Evolutionary conservation across 2,329 filamentous ascomycete species (phyloP).

Genomic region (Tolypocladium cylindrosporum): DNA sequence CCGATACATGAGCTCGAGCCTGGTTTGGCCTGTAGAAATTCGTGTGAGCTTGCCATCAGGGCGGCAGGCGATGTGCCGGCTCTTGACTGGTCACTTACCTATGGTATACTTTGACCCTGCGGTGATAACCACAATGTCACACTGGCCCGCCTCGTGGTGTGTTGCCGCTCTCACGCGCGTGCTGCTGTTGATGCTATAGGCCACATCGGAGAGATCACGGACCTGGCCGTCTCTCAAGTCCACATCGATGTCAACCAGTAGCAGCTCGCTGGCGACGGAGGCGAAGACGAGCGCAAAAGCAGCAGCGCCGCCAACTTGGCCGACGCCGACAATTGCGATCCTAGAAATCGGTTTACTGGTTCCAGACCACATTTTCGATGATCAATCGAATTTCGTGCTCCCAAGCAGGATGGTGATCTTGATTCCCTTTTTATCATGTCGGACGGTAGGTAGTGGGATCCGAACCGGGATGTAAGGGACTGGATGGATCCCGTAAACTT

Average conservation of each 20-base stretch:
- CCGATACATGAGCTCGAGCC: constrained; percentile 18
- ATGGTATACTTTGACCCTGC: constrained; percentile 37
- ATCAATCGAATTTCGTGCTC: no score
- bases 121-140: constrained; percentile 44
- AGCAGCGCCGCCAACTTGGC: constrained; percentile 36
- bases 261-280: constrained; percentile 37
- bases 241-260: constrained; percentile 42
- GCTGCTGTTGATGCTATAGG: constrained; percentile 28
- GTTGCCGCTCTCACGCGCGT: constrained; percentile 33
- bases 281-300: constrained; percentile 39
- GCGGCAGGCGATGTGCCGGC: no score
- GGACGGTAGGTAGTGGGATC: no score
- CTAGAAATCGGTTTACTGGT: no score
- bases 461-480: no score
- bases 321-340: no score
- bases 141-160: constrained; percentile 37
- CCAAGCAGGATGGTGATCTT: no score
- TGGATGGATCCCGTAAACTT: no score
- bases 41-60: no score
- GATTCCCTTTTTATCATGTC: no score
- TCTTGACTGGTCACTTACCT: constrained; percentile 12
- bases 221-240: constrained; percentile 37
- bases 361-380: no score
- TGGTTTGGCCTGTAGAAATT: constrained; percentile 8
- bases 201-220: constrained; percentile 40